Evolutionary conservation across 2,329 filamentous ascomycete species (phyloP).

Genomic region (Thielaviopsis musarum): DNA sequence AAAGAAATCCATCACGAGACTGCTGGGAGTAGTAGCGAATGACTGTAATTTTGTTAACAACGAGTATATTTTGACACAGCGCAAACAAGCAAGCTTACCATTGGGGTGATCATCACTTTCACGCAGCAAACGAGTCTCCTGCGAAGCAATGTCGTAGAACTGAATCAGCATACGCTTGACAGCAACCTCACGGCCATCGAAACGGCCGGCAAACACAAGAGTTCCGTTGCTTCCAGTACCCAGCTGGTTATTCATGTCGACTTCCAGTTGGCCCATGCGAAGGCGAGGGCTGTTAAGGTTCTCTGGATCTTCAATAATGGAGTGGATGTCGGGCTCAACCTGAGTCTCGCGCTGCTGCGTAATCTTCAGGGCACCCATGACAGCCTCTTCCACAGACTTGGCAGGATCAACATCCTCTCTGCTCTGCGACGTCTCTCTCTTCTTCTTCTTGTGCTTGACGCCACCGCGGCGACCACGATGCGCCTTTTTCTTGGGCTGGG

Average conservation of each 20-base stretch:
- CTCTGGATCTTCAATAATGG: conserved; percentile 38
- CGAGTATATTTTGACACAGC: not conserved
- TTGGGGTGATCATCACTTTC: conserved; percentile 94
- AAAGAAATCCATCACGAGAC: conserved; percentile 74
- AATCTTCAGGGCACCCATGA: conserved; percentile 41
- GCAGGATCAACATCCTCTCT: conserved; percentile 27
- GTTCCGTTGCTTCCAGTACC: conserved; percentile 91
- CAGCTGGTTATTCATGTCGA: conserved; percentile 45
- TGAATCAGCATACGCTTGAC: conserved; percentile 95
- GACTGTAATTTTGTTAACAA: conserved; percentile 33
- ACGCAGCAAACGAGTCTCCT: conserved; percentile 77
- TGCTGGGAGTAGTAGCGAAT: conserved; percentile 94
- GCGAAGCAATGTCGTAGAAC: conserved; percentile 87
- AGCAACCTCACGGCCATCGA: conserved; percentile 81
- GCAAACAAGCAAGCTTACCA: conserved; percentile 25
- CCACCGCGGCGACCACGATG: conserved; percentile 59
- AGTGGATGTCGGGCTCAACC: conserved; percentile 46
- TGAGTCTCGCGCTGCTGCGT: conserved; percentile 28
- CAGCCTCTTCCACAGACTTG: conserved; percentile 40
- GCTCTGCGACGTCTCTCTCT: conserved; percentile 35
- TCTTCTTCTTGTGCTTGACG: conserved; percentile 44
- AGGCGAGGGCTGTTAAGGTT: conserved; percentile 43
- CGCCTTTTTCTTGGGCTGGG: conserved; percentile 40
- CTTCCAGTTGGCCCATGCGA: conserved; percentile 46
- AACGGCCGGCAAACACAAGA: conserved; percentile 84